These are phyloP conservation scores for Biancaea sappan DNA, from an alignment of 306 rosid species.

Conservation along the genomic window DNA sequence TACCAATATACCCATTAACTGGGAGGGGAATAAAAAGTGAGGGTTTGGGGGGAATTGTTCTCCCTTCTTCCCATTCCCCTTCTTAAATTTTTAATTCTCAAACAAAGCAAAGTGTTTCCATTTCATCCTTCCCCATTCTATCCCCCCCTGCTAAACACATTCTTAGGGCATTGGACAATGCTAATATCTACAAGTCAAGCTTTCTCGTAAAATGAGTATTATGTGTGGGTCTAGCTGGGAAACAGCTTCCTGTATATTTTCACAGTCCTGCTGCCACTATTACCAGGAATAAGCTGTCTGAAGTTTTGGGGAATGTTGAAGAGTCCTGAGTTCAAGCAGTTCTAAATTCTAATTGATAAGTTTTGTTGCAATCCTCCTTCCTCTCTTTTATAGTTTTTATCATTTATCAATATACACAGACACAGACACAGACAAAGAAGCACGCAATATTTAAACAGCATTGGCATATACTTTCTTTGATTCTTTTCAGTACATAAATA, in stretches of 20 bases:
- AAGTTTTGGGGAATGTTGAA: background rate
- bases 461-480: conserved; percentile 23
- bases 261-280: background rate
- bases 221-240: background rate
- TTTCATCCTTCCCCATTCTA: background rate
- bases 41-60: background rate
- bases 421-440: no score
- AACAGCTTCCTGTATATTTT: conserved; percentile 16
- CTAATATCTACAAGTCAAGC: background rate
- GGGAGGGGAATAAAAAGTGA: background rate
- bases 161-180: background rate
- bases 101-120: background rate
- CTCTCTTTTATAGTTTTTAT: conserved; percentile 1
- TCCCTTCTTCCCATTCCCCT: background rate
- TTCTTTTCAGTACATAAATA: conserved; percentile 72
- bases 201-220: conserved; percentile 9
- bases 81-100: background rate
- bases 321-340: background rate
- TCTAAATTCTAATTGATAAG: conserved; percentile 14
- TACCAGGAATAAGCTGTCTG: background rate
- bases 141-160: background rate
- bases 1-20: background rate
- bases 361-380: background rate
- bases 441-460: conserved; percentile 9
- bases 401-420: background rate